phyloP scores from a whole-genome alignment of 2,329 filamentous ascomycete genomes.

The Beauveria caledonica region DNA sequence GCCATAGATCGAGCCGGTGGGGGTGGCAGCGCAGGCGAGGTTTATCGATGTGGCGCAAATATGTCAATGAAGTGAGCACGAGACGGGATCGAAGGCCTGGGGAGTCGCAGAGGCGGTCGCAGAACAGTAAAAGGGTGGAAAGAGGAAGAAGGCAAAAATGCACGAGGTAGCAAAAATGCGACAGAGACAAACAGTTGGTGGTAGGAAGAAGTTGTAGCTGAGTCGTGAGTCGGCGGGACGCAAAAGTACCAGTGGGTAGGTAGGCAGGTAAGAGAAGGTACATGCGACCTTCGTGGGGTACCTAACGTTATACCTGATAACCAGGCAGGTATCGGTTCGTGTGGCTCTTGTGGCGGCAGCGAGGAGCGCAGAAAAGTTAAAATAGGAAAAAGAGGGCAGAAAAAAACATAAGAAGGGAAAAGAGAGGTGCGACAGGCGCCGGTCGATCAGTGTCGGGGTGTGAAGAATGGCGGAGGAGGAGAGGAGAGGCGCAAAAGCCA shows the following conservation, averaged over 20 bases:
- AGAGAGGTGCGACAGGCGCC: slow-evolving; percentile 6
- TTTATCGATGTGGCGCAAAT: background rate
- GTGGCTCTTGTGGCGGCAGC: slow-evolving; percentile 7
- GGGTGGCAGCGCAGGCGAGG: background rate
- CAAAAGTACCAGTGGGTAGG: slow-evolving; percentile 5
- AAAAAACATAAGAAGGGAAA: background rate
- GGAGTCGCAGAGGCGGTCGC: background rate
- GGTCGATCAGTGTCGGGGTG: slow-evolving; percentile 5
- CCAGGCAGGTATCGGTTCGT: background rate
- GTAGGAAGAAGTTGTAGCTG: slow-evolving; percentile 5
- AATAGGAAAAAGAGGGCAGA: background rate
- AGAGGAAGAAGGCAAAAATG: background rate
- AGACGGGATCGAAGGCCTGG: background rate
- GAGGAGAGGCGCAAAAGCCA: background rate
- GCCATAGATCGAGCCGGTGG: slow-evolving; percentile 8
- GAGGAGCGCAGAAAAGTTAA: background rate
- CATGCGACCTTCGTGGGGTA: background rate
- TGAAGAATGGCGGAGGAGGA: background rate
- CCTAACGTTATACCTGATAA: background rate
- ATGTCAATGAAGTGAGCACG: background rate
- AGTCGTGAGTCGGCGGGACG: slow-evolving; percentile 8
- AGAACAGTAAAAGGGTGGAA: background rate
- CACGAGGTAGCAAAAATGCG: background rate
- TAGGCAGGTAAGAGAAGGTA: background rate
- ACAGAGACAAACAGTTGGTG: slow-evolving; percentile 2